Evolutionary conservation across 2,329 filamentous ascomycete species (phyloP).

Genomic region (Ophiostoma novo-ulmi): DNA sequence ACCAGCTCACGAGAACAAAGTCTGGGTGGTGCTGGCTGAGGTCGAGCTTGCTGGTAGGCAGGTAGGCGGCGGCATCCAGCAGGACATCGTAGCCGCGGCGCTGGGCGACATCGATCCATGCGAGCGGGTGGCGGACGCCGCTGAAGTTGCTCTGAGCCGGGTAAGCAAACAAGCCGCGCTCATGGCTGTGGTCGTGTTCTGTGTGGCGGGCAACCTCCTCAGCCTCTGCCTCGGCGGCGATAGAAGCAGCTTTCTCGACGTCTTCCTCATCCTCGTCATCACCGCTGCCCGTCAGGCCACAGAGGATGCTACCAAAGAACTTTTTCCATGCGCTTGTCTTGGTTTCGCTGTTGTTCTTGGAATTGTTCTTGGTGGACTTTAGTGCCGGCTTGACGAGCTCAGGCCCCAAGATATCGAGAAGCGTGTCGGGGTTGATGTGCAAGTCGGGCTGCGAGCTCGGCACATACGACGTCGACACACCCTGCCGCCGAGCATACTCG

Average conservation of each 20-base stretch:
- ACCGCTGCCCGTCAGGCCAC: conserved; percentile 10
- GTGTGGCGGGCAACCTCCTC: background rate
- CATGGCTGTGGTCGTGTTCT: conserved; percentile 22
- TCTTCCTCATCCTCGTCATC: background rate
- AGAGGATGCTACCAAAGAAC: conserved; percentile 9
- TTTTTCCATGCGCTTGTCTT: background rate
- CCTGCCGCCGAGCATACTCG: conserved; percentile 33
- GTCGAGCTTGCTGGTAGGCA: conserved; percentile 37
- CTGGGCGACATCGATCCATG: conserved; percentile 37
- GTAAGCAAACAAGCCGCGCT: conserved; percentile 40
- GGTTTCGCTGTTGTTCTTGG: background rate
- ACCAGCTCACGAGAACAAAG: conserved; percentile 40
- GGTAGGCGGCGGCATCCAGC: conserved; percentile 39
- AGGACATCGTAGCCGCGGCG: conserved; percentile 38
- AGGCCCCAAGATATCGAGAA: conserved; percentile 30
- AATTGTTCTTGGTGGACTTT: background rate
- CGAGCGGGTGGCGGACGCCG: conserved; percentile 40
- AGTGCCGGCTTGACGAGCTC: background rate
- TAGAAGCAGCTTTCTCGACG: background rate
- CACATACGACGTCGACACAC: conserved; percentile 33
- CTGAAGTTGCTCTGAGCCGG: conserved; percentile 45
- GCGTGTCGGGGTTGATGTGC: conserved; percentile 30
- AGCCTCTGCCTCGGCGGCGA: background rate
- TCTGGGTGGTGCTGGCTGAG: conserved; percentile 36
- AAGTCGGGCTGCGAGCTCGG: conserved; percentile 32